Evolutionary conservation across 2,329 filamentous ascomycete genomes (phyloP), one percentile per base, ranked within the genome.

Genomic region (Thelonectria blattea): DNA sequence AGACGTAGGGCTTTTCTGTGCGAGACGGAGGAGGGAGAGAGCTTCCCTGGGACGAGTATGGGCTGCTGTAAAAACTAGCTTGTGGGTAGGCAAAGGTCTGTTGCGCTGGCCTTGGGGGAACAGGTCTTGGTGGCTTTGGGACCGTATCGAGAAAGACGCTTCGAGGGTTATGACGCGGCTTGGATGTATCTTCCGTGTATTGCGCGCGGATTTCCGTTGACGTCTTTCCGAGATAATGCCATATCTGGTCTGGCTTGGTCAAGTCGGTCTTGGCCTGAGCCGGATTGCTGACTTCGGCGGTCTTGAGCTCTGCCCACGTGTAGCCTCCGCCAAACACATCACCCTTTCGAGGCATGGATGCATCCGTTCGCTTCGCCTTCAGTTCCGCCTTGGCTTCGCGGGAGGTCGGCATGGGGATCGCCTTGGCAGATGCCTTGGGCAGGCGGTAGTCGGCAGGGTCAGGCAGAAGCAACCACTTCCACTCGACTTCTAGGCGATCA

Each of bases 131-230:
- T 5, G 82, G 80, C 65, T 85, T 86, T 52, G 80, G 86, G 53
- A 92, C 79, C 2, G 89, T 88, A 47, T 92, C 89, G 72, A 93
- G 75, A 75, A 90, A 93, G 72, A 90, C 91, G 66, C 87, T 88
- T 76, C 85, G 88, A 2, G 83, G 78, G 61, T 92, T 91, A 74
- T 92, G 83, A 47, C 79, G 79, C n/a, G 77, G 82, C 12, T 76
- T 81, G 9, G 71, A 64, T 45, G 84, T 86, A 76, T 96, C 88
- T 70, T 95, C 91, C 5, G 93, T 96, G 77, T 95, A 99, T 74
- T 96, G 92, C 24, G 93, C 89, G 75, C 89, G 93, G 55, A 92
- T 91, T 72, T 98, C 94, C 7, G 94, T 97, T 20, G 94, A 98
- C 18, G 85, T 86, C 73, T 87, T 87, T 32, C 92, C 92, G 61